These are phyloP conservation scores for Hanseniaspora meyeri DNA, from an alignment of 805 yeast genomes.

Conservation along the genomic window DNA sequence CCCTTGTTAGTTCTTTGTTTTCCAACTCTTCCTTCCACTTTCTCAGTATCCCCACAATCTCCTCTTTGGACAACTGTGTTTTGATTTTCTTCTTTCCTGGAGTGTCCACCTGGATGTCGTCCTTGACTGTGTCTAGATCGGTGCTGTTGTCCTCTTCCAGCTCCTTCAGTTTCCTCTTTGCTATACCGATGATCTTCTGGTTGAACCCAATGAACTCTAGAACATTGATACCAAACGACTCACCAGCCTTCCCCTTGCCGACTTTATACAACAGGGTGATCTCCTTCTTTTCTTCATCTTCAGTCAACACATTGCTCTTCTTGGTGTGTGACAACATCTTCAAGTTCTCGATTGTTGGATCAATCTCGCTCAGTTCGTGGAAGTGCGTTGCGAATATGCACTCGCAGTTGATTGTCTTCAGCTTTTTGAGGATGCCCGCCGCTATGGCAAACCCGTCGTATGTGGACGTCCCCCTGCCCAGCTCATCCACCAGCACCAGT, in stretches of 20 bases:
- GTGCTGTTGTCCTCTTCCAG: conserved; percentile 47
- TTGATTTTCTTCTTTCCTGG: conserved; percentile 13
- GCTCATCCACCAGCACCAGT: conserved; percentile 82
- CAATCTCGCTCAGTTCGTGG: conserved; percentile 80
- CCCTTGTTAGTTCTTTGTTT: conserved; percentile 37
- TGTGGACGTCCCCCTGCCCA: conserved; percentile 70
- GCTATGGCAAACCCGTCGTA: conserved; percentile 98
- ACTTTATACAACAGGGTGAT: conserved; percentile 84
- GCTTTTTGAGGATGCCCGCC: conserved; percentile 87
- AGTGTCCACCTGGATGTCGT: neutral
- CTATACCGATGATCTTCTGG: conserved; percentile 79
- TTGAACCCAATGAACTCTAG: conserved; percentile 95
- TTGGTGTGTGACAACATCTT: conserved; percentile 91
- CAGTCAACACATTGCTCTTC: conserved; percentile 23
- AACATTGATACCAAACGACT: conserved; percentile 94
- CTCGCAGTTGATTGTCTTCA: conserved; percentile 56
- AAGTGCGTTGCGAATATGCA: conserved; percentile 91
- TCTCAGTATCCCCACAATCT: conserved; percentile 29
- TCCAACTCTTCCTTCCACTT: conserved; percentile 42
- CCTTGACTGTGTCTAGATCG: conserved; percentile 31
- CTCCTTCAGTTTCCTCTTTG: conserved; percentile 84
- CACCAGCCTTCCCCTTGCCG: conserved; percentile 91
- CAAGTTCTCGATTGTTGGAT: conserved; percentile 60
- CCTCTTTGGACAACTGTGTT: conserved; percentile 2
- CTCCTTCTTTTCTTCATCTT: conserved; percentile 36